Base-by-base conservation (phyloP, 2,329 filamentous ascomycete genomes). In the Beauveria medogensis region DNA sequence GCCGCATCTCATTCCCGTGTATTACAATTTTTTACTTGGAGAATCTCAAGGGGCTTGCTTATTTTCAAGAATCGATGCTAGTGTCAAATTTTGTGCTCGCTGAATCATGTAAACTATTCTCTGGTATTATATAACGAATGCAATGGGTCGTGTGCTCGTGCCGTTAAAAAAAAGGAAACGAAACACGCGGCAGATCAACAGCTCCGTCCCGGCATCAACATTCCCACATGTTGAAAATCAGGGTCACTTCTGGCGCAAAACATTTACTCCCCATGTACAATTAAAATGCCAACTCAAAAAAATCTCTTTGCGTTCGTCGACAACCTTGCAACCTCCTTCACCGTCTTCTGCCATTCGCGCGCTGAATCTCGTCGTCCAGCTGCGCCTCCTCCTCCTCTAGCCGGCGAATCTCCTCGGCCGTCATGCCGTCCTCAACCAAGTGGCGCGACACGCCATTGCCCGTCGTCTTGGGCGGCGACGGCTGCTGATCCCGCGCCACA, bases 361-460 rank as follows among this genome's bases (percentile, higher is more conserved):
- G 74, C 69, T 80, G 79, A 66, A 85, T 85, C 34, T 80, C 83
- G 16, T 75, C 79, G 60, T 85, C 83, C 41, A 86, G 72, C 63
- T 80, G 77, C 63, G 79, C 69, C 70, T 86, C 83, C 67, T 85
- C 82, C 63, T 84, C 82, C 66, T 83, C 82, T 47, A 85, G 65
- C 64, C 79, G 69, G 56, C 77, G 73, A 53, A 85, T 81, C 67
- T 85, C 81, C 0, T 80, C 82, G 9, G 74, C 73, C 53, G 82
- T 84, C 82, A 85, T 85, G 55, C 81, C 80, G n/a, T 84, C 82
- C 66, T 85, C 82, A 5, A 84, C 78, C 40, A 85, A 70, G 63
- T 83, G 81, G 20, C 70, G 67, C 8, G 72, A 67, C 51, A 74
- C 69, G 57, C 69, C 72, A 61, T 69, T 69, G 2, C 34, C 22